A percentile compares a stretch with the other conserved stretches of the same genome.
Conservation (phyloP, 208 protist species). For the Strigomonas galati region DNA sequence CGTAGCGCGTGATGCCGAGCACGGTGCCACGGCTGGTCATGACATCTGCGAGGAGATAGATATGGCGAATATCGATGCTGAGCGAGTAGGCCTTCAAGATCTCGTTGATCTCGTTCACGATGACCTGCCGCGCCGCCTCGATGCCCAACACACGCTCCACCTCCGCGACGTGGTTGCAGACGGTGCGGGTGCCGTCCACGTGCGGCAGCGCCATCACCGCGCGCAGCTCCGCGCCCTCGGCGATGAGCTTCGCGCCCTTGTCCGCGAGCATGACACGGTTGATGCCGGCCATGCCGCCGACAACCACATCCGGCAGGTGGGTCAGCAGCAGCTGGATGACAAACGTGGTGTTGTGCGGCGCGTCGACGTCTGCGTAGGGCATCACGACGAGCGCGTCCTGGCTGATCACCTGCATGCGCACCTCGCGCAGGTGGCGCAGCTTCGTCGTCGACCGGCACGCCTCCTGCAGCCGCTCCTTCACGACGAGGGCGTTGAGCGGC, state of each 20-base stretch:
- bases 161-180: slow-evolving; percentile 98
- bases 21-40: slow-evolving; percentile 98
- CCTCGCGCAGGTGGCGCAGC: slow-evolving; percentile 88
- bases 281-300: slow-evolving; percentile 93
- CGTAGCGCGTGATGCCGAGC: slow-evolving; percentile 98
- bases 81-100: slow-evolving; percentile 97
- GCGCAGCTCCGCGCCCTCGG: slow-evolving; percentile 91
- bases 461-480: slow-evolving; percentile 76
- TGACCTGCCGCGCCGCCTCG: slow-evolving; percentile 95
- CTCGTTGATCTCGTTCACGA: slow-evolving; percentile 97
- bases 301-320: slow-evolving; percentile 85
- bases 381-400: slow-evolving; percentile 65
- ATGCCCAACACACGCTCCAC: slow-evolving; percentile 96
- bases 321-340: slow-evolving; percentile 86
- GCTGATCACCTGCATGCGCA: slow-evolving; percentile 65
- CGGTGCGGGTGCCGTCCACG: slow-evolving; percentile 87
- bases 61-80: slow-evolving; percentile 97
- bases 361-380: slow-evolving; percentile 49
- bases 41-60: slow-evolving; percentile 98
- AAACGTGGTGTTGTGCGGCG: slow-evolving; percentile 51
- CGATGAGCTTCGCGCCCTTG: slow-evolving; percentile 76
- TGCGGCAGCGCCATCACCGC: slow-evolving; percentile 95
- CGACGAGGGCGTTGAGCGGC: slow-evolving; percentile 82
- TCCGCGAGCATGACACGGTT: slow-evolving; percentile 96
- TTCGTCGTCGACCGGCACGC: slow-evolving; percentile 69